A percentile compares a stretch with the other conserved stretches of the same genome.
phyloP scores from a whole-genome alignment of 2,329 filamentous ascomycete species.

The Ophiostoma fasciatum region DNA sequence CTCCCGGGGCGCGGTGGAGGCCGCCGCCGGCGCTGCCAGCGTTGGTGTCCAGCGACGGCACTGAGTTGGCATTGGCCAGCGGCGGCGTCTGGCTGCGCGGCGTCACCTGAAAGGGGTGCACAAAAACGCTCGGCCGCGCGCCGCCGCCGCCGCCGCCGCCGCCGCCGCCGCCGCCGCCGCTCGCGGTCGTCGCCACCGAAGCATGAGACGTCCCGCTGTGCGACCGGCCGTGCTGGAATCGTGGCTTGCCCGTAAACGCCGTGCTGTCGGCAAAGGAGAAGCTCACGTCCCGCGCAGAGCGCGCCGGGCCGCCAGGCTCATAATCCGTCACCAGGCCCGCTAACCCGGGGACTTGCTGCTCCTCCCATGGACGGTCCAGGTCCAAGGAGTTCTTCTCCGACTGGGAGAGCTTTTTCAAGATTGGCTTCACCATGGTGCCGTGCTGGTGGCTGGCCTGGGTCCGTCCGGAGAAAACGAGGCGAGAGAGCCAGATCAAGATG shows the following conservation, averaged over 20 bases:
- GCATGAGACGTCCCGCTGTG: constrained; percentile 43
- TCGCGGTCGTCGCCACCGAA: constrained; percentile 40
- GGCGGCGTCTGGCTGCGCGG: constrained; percentile 46
- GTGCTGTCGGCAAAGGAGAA: constrained; percentile 22
- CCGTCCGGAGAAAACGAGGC: too few relatives aligned
- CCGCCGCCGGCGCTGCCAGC: too few relatives aligned
- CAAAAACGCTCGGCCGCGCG: constrained; percentile 33
- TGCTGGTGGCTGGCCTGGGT: constrained; percentile 32
- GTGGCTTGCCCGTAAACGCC: constrained; percentile 14
- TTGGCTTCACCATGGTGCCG: constrained; percentile 41
- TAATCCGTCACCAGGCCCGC: constrained; percentile 20
- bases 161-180: constrained; percentile 38
- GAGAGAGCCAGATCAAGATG: too few relatives aligned
- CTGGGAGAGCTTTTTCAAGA: constrained; percentile 42
- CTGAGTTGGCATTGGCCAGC: constrained; percentile 41
- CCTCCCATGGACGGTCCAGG: constrained; percentile 43
- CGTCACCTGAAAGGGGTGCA: constrained; percentile 51
- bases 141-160: constrained; percentile 36
- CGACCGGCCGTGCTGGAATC: constrained; percentile 41
- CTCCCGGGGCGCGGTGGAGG: too few relatives aligned
- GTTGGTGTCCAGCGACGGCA: constrained; percentile 31
- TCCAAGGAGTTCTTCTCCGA: constrained; percentile 50
- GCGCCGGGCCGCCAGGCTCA: constrained; percentile 13
- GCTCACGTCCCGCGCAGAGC: constrained; percentile 27
- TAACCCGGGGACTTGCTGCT: constrained; percentile 29